A percentile compares a stretch with the other conserved stretches of the same genome.
Conservation (phyloP, 2,329 filamentous ascomycete genomes). For the Ascomycota sp. region DNA sequence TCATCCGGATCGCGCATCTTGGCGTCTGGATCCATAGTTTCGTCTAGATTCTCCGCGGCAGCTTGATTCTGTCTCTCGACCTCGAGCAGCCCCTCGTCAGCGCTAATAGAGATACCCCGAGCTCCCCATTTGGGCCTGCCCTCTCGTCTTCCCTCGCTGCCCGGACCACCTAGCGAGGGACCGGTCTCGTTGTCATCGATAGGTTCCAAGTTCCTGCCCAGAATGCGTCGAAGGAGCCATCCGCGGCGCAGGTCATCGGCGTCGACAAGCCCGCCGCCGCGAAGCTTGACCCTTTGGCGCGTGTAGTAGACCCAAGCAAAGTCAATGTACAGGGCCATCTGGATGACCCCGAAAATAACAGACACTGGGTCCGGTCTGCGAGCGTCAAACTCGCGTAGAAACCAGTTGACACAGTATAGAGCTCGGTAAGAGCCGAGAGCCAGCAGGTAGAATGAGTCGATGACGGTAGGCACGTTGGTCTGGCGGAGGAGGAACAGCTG, state of each 20-base stretch:
- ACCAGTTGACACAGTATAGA: constrained; percentile 86
- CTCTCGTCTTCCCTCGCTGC: constrained; percentile 9
- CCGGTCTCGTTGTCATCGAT: constrained; percentile 39
- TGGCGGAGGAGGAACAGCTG: constrained; percentile 82
- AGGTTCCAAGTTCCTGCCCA: constrained; percentile 37
- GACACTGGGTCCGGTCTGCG: constrained; percentile 47
- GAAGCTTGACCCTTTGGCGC: constrained; percentile 80
- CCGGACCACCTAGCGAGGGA: constrained; percentile 20
- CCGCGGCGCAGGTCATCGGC: constrained; percentile 71
- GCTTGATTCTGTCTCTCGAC: constrained; percentile 24
- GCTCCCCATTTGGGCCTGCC: constrained; percentile 38
- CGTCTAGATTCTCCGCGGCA: constrained; percentile 23
- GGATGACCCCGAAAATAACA: constrained; percentile 70
- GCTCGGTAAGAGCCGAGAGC: constrained; percentile 73
- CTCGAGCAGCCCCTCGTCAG: constrained; percentile 38
- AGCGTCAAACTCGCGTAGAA: constrained; percentile 45
- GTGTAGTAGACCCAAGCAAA: constrained; percentile 97
- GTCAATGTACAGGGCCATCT: constrained; percentile 78
- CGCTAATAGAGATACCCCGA: constrained; percentile 44
- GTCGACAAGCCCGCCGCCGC: constrained; percentile 71
- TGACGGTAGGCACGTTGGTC: constrained; percentile 87
- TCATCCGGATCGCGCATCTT: constrained; percentile 49
- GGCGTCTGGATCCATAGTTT: constrained; percentile 36
- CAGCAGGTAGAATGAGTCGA: constrained; percentile 89
- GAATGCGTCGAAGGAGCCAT: constrained; percentile 63